Percentiles rank a stretch among this genome's conserved stretches.
These are phyloP conservation scores for Mycena capillaripes DNA, from an alignment of 768 basidiomycete species.

Conservation along the genomic window DNA sequence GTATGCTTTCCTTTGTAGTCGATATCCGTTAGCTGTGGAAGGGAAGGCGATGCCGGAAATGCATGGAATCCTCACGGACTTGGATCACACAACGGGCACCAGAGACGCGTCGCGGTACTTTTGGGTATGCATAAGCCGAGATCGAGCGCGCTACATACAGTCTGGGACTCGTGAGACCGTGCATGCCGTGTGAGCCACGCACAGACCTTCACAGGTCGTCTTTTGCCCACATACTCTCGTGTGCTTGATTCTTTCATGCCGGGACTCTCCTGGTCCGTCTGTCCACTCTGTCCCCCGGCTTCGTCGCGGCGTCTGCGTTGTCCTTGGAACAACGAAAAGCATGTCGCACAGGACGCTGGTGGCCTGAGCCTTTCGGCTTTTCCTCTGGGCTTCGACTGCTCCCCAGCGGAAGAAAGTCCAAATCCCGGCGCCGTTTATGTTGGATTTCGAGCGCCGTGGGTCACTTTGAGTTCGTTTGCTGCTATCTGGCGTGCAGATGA, in stretches of 20 bases:
- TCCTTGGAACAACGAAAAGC: conserved; percentile 24
- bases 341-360: conserved; percentile 25
- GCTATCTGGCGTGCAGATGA: conserved; percentile 22
- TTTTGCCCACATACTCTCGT: conserved; percentile 25
- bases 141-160: conserved; percentile 16
- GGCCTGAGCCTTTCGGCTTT: conserved; percentile 34
- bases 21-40: conserved; percentile 24
- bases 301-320: conserved; percentile 13
- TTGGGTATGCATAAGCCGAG: conserved; percentile 32
- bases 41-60: conserved; percentile 38
- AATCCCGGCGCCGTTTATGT: conserved; percentile 34
- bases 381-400: conserved; percentile 34
- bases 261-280: conserved; percentile 13
- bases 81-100: conserved; percentile 26
- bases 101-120: conserved; percentile 37
- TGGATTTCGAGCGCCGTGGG: conserved; percentile 35
- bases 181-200: conserved; percentile 26
- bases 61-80: conserved; percentile 26
- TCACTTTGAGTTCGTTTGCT: conserved; percentile 28
- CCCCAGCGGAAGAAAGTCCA: conserved; percentile 33
- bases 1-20: conserved; percentile 31
- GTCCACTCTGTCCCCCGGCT: conserved; percentile 15
- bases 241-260: conserved; percentile 33
- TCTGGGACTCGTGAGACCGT: conserved; percentile 18
- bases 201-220: conserved; percentile 23